Conservation (phyloP, 768 basidiomycete species). For the Trametes coccinea region DNA sequence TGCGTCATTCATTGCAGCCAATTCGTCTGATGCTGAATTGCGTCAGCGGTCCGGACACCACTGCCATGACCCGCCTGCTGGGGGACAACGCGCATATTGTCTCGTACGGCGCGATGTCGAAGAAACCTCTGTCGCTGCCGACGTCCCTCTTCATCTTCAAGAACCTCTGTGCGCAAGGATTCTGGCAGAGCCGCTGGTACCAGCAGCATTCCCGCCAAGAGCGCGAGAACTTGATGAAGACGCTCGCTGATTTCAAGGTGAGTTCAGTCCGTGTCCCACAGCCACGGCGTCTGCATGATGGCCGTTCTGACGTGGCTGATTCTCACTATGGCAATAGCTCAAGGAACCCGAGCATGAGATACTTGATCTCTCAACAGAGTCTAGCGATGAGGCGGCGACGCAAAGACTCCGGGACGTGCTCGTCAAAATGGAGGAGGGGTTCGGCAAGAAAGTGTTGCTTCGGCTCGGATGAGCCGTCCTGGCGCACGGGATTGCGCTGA, state of each 20-base stretch:
- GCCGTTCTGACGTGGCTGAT: constrained; percentile 2
- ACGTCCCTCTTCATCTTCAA: constrained; percentile 85
- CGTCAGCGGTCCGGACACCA: constrained; percentile 67
- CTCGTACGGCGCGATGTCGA: constrained; percentile 92
- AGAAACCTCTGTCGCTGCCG: constrained; percentile 73
- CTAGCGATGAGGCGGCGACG: constrained; percentile 41
- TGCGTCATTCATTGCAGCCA: constrained; percentile 27
- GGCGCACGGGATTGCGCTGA: no score
- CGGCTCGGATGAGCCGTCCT: constrained; percentile 31
- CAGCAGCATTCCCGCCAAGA: constrained; percentile 47
- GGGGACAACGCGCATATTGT: constrained; percentile 72
- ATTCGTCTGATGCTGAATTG: constrained; percentile 57
- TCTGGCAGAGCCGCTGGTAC: constrained; percentile 81
- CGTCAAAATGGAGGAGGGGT: constrained; percentile 36
- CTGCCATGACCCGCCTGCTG: constrained; percentile 66
- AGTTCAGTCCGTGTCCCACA: constrained; percentile 5
- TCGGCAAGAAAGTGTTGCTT: constrained; percentile 54
- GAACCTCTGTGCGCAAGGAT: constrained; percentile 73
- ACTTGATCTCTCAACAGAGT: constrained; percentile 46
- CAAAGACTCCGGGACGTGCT: constrained; percentile 37
- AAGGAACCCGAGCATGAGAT: constrained; percentile 70
- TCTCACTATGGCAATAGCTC: constrained; percentile 45
- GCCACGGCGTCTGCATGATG: background rate
- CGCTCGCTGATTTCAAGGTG: constrained; percentile 53
- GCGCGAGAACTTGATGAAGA: constrained; percentile 35